These are phyloP conservation scores for Leishmania lainsoni DNA, from an alignment of 208 protist genomes.

Conservation along the genomic window DNA sequence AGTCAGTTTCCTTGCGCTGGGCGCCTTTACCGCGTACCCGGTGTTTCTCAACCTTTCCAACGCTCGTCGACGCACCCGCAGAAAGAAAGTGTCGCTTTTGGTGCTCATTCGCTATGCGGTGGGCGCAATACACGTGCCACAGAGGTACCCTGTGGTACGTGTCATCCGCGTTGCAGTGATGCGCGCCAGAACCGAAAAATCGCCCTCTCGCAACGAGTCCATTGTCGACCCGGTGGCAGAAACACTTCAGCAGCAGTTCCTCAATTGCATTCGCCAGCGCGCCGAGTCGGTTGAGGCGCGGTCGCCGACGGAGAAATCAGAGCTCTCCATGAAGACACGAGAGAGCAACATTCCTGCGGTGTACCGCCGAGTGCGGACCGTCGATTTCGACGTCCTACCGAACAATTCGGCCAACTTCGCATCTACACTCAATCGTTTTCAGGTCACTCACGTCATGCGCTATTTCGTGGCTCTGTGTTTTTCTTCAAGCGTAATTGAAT, in stretches of 20 bases:
- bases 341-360: conserved; percentile 13
- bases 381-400: conserved; percentile 22
- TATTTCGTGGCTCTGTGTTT: conserved; percentile 35
- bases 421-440: conserved; percentile 29
- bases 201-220: conserved; percentile 7
- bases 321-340: conserved; percentile 18
- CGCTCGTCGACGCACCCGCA: conserved; percentile 26
- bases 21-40: conserved; percentile 57
- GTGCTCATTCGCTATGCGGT: background rate
- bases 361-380: conserved; percentile 26
- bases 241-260: conserved; percentile 29
- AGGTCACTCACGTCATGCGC: conserved; percentile 30
- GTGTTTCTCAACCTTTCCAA: conserved; percentile 44
- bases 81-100: conserved; percentile 14
- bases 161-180: conserved; percentile 30
- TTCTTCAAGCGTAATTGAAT: conserved; percentile 13
- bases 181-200: conserved; percentile 1
- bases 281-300: conserved; percentile 15
- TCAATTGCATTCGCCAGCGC: conserved; percentile 23
- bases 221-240: conserved; percentile 7
- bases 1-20: conserved; percentile 34
- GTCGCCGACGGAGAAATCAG: conserved; percentile 18
- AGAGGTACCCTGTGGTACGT: conserved; percentile 27
- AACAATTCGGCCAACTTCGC: conserved; percentile 18
- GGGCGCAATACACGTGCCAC: conserved; percentile 15